These are phyloP conservation scores for Aaosphaeria arxii DNA, from an alignment of 2,329 filamentous ascomycete genomes.

Conservation along the genomic window DNA sequence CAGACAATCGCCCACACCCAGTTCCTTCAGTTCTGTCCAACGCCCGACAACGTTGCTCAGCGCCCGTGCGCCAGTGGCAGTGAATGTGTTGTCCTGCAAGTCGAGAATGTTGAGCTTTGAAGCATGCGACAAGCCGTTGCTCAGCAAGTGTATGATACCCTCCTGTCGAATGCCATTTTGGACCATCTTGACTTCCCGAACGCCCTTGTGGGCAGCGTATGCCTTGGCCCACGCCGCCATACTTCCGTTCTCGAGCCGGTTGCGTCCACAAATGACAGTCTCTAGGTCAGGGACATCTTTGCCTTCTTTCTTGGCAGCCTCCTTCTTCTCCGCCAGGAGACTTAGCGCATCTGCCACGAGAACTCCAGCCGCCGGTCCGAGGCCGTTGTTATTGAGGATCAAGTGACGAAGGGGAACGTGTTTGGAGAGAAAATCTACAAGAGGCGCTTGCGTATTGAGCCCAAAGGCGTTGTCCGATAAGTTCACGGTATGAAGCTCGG, in stretches of 20 bases:
- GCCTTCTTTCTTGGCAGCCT: slow-evolving; percentile 67
- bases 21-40: slow-evolving; percentile 75
- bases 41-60: slow-evolving; percentile 70
- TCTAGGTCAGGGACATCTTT: slow-evolving; percentile 78
- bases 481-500: slow-evolving; percentile 85
- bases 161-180: slow-evolving; percentile 97
- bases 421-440: slow-evolving; percentile 84
- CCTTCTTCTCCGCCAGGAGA: slow-evolving; percentile 79
- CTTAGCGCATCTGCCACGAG: slow-evolving; percentile 85
- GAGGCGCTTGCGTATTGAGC: slow-evolving; percentile 86
- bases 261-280: slow-evolving; percentile 96
- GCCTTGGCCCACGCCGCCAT: slow-evolving; percentile 94
- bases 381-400: slow-evolving; percentile 96
- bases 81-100: slow-evolving; percentile 97
- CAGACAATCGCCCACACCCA: slow-evolving; percentile 86
- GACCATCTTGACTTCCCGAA: slow-evolving; percentile 92
- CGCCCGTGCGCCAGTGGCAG: slow-evolving; percentile 71
- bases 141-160: slow-evolving; percentile 79
- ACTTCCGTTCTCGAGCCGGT: slow-evolving; percentile 90
- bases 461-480: slow-evolving; percentile 98
- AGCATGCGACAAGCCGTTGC: slow-evolving; percentile 72
- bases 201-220: slow-evolving; percentile 74
- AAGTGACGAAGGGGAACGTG: slow-evolving; percentile 91
- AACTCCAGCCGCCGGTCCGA: slow-evolving; percentile 87
- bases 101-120: slow-evolving; percentile 72